Evolutionary conservation across 176 grass and related monocot species (phyloP).

Genomic region (Eremochloa ophiuroides): DNA sequence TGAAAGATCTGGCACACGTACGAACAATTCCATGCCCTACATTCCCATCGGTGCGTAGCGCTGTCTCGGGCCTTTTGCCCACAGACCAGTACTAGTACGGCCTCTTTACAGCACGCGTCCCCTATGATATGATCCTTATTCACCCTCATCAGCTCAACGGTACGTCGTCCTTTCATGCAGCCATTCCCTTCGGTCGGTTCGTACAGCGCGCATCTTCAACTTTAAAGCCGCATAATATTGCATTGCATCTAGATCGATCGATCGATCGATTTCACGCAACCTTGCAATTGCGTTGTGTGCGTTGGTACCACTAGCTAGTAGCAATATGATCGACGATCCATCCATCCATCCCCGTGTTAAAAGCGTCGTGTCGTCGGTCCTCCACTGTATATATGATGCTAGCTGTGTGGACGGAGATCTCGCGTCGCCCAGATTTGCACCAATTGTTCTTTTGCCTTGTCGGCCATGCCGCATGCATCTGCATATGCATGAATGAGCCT

Average conservation of each 20-base stretch:
- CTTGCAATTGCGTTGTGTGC: not conserved
- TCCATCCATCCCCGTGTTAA: not conserved
- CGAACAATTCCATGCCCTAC: not conserved
- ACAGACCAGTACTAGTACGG: not conserved
- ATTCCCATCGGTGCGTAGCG: not conserved
- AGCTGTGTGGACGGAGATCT: not conserved
- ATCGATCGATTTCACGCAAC: not conserved
- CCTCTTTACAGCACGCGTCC: slow-evolving; percentile 14
- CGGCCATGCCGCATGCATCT: slow-evolving; percentile 17
- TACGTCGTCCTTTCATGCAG: not conserved
- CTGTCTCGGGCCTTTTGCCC: not conserved
- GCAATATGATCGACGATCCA: not conserved
- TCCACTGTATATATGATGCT: not conserved
- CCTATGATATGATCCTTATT: not conserved
- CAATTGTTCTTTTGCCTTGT: not conserved
- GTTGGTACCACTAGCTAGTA: slow-evolving; percentile 19
- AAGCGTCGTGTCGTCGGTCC: slow-evolving; percentile 7
- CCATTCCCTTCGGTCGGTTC: slow-evolving; percentile 14
- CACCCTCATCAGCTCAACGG: not conserved
- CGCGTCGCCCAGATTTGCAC: not conserved
- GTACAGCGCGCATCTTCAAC: not conserved
- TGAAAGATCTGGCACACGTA: not conserved
- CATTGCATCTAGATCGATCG: not conserved
- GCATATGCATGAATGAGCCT: not conserved
- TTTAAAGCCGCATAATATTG: not conserved